Conservation (phyloP, 768 basidiomycete genomes). For the Lentinula edodes region DNA sequence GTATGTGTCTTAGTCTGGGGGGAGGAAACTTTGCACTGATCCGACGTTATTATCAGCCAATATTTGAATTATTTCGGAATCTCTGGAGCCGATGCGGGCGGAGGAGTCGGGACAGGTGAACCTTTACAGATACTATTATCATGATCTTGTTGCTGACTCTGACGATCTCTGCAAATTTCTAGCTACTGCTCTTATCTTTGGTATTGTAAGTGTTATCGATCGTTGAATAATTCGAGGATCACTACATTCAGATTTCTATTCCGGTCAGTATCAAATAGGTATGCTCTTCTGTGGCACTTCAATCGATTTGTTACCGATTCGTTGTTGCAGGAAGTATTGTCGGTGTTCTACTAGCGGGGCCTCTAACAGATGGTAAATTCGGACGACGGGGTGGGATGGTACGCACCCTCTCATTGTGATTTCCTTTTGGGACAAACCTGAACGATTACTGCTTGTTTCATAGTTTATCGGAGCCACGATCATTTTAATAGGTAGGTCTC, state of each 20-base stretch:
- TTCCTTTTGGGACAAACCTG: background rate
- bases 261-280: conserved; percentile 36
- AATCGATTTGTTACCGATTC: background rate
- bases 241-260: background rate
- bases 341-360: conserved; percentile 35
- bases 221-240: background rate
- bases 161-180: too few relatives aligned
- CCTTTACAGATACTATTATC: background rate
- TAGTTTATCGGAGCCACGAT: conserved; percentile 35
- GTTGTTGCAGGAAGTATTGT: conserved; percentile 24
- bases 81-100: conserved; percentile 31
- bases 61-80: conserved; percentile 37
- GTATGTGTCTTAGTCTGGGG: conserved; percentile 18
- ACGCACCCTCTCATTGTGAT: background rate
- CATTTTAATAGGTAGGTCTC: conserved; percentile 27
- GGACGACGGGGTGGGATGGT: conserved; percentile 43
- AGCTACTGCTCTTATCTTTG: conserved; percentile 38
- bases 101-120: conserved; percentile 32
- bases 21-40: background rate
- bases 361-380: conserved; percentile 30
- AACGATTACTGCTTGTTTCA: background rate
- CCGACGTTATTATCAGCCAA: conserved; percentile 20
- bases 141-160: background rate
- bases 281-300: background rate
- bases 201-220: conserved; percentile 26